A percentile compares a stretch with the other conserved stretches of the same genome.
phyloP scores from a whole-genome alignment of 768 basidiomycete genomes.

The Scleroderma citrinum region DNA sequence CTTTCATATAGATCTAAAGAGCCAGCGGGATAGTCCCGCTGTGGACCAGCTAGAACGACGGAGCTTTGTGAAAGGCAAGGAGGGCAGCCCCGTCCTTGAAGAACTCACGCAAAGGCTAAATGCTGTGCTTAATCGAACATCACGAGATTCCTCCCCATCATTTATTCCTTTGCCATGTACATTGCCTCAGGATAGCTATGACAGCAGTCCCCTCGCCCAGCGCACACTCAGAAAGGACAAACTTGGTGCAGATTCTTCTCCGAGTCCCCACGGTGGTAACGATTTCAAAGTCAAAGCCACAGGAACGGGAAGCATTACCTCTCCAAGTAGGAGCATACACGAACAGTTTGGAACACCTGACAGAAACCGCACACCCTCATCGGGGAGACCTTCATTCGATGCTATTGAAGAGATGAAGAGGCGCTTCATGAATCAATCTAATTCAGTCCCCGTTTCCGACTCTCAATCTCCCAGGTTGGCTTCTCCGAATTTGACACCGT shows the following conservation, averaged over 20 bases:
- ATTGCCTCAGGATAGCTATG: conserved; percentile 14
- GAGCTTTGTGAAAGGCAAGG: conserved; percentile 32
- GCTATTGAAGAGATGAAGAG: conserved; percentile 62
- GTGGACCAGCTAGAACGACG: neutral
- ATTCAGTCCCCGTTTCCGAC: conserved; percentile 8
- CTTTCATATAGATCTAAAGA: conserved; percentile 28
- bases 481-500: conserved; percentile 10
- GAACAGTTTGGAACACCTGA: conserved; percentile 10
- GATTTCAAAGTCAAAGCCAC: neutral
- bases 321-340: conserved; percentile 6
- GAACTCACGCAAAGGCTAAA: conserved; percentile 44
- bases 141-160: conserved; percentile 23
- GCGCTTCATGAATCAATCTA: conserved; percentile 38
- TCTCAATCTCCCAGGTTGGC: conserved; percentile 8
- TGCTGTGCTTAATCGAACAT: conserved; percentile 33
- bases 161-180: conserved; percentile 17
- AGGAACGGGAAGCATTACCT: conserved; percentile 10
- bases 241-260: conserved; percentile 6
- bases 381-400: conserved; percentile 34
- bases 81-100: conserved; percentile 50
- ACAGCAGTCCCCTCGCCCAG: conserved; percentile 24
- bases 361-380: conserved; percentile 7
- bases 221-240: conserved; percentile 18
- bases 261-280: conserved; percentile 6
- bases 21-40: neutral